Evolutionary conservation across 2,329 filamentous ascomycete species (phyloP).

Genomic region (Torrubiella hemipterigena): DNA sequence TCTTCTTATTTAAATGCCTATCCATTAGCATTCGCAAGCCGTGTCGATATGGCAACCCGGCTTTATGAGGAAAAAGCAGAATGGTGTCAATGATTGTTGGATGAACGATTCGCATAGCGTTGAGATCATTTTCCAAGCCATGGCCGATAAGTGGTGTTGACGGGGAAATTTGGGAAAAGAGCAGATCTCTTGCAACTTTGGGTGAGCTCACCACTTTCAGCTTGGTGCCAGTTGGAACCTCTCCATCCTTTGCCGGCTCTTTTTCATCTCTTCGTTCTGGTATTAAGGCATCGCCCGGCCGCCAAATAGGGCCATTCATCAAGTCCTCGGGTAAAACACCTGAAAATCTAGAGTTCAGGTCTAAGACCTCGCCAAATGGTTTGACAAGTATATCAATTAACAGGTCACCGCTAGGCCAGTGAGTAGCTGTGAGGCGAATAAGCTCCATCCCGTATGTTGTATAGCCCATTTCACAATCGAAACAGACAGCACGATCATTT

Average conservation of each 20-base stretch:
- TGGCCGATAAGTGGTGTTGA: slow-evolving; percentile 81
- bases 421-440: slow-evolving; percentile 76
- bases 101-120: slow-evolving; percentile 73
- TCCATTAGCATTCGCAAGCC: slow-evolving; percentile 66
- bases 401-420: slow-evolving; percentile 67
- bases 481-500: slow-evolving; percentile 55
- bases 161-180: slow-evolving; percentile 65
- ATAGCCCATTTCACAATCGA: slow-evolving; percentile 98
- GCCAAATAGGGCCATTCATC: slow-evolving; percentile 51
- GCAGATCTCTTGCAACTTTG: slow-evolving; percentile 57
- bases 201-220: slow-evolving; percentile 70
- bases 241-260: slow-evolving; percentile 15
- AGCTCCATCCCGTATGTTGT: slow-evolving; percentile 82
- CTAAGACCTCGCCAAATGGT: slow-evolving; percentile 72
- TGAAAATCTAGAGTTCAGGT: slow-evolving; percentile 86
- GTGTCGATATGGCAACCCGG: slow-evolving; percentile 64
- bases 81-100: slow-evolving; percentile 77
- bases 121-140: slow-evolving; percentile 90
- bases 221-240: slow-evolving; percentile 20
- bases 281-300: slow-evolving; percentile 12
- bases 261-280: too few species aligned
- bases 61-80: slow-evolving; percentile 67
- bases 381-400: slow-evolving; percentile 78
- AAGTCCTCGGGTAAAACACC: slow-evolving; percentile 74
- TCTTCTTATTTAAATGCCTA: slow-evolving; percentile 57